phyloP scores from a whole-genome alignment of 2,329 filamentous ascomycete species.

The Dactylellina drechsleri region DNA sequence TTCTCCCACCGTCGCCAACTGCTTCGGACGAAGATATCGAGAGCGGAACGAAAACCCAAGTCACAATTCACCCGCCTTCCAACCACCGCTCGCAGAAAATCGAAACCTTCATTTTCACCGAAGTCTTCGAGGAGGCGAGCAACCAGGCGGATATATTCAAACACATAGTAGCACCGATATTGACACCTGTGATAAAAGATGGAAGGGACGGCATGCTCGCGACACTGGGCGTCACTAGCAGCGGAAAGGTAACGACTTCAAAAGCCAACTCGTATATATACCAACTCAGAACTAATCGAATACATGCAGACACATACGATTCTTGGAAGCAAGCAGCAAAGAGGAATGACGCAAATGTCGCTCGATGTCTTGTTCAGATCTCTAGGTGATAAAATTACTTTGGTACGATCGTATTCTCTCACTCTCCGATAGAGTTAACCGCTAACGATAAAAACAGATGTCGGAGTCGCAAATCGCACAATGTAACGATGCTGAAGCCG shows the following conservation, averaged over 20 bases:
- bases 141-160: constrained; percentile 88
- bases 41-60: constrained; percentile 39
- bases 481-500: constrained; percentile 48
- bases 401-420: constrained; percentile 6
- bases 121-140: constrained; percentile 87
- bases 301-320: constrained; percentile 85
- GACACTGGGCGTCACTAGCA: constrained; percentile 92
- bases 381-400: constrained; percentile 73
- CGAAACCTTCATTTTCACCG: constrained; percentile 93
- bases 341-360: constrained; percentile 89
- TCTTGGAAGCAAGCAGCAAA: constrained; percentile 83
- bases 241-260: constrained; percentile 79
- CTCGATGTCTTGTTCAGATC: constrained; percentile 90
- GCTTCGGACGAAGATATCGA: constrained; percentile 47
- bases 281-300: constrained; percentile 15
- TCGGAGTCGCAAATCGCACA: constrained; percentile 48
- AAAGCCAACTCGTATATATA: background rate
- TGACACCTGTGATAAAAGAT: constrained; percentile 79
- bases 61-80: constrained; percentile 67
- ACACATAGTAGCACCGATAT: constrained; percentile 76
- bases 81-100: constrained; percentile 84
- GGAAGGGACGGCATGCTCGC: constrained; percentile 84
- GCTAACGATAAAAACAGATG: constrained; percentile 8
- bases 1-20: constrained; percentile 45
- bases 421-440: background rate